A percentile compares a stretch with the other conserved stretches of the same genome.
Conservation (phyloP, 495 filamentous ascomycete genomes). For the Podospora anserina region DNA sequence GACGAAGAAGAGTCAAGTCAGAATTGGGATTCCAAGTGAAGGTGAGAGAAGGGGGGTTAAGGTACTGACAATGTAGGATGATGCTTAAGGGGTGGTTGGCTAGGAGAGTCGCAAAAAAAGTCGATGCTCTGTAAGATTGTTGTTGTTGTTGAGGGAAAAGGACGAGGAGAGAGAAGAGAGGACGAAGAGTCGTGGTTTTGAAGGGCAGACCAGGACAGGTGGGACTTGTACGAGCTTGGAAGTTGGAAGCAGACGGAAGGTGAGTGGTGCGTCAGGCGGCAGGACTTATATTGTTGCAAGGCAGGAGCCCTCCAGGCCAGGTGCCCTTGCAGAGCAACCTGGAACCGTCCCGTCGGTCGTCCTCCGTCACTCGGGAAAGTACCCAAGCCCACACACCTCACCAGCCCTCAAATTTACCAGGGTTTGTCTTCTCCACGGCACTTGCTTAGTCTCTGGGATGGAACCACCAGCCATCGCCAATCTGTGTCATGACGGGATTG, state of each 20-base stretch:
- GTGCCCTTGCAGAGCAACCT: background rate
- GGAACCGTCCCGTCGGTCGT: background rate
- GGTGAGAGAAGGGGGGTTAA: slow-evolving; percentile 2
- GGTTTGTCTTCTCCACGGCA: background rate
- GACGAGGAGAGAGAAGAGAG: background rate
- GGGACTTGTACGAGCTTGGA: background rate
- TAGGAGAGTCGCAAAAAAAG: slow-evolving; percentile 4
- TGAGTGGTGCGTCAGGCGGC: background rate
- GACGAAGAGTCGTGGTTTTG: background rate
- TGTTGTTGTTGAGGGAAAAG: background rate
- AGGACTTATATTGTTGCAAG: background rate
- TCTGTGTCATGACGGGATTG: slow-evolving; percentile 1
- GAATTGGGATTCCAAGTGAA: slow-evolving; percentile 5
- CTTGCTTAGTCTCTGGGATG: background rate
- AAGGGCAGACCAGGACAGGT: background rate
- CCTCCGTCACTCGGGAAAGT: background rate
- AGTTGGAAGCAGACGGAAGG: background rate
- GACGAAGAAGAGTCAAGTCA: background rate
- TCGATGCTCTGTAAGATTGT: slow-evolving; percentile 4
- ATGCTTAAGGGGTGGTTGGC: background rate
- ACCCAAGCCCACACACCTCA: no score
- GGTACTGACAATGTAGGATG: slow-evolving; percentile 4
- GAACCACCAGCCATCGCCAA: background rate
- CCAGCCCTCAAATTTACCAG: background rate
- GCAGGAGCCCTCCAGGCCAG: background rate